Evolutionary conservation across 805 yeast species (phyloP), one percentile per base, ranked within the genome.

Genomic region (Scheffersomyces lignosus): DNA sequence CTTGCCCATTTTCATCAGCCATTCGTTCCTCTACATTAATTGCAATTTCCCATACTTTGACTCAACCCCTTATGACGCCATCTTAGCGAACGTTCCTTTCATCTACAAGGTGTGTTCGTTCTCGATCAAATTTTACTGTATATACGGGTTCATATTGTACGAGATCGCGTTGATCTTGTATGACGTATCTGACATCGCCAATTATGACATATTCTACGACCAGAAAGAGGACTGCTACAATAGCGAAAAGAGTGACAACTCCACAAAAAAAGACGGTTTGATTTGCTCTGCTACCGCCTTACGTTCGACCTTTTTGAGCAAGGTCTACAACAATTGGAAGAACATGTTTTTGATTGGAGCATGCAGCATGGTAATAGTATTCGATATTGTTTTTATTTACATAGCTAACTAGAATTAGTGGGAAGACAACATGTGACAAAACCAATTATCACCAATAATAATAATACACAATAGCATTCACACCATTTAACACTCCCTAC

Each of bases 1-100:
- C 35, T 47, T 65, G 31, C 69, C 70, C 1, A 48, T 64, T 8
- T 51, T 65, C 43, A 56, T 66, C 25, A 56, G 64, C 23, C 63
- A 58, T 41, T 62, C 69, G 15, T 64, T 62, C 41, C 37, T 58
- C n/a, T 47, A 47, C 15, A 47, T 62, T 7, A 57, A 54, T 29
- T 34, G 48, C 35, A 40, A 43, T 23, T 52, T 55, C 44, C 52
- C 52, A 4, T 43, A 48, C 25, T 25, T 36, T 35, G 33, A 29
- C 15, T 15, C 29, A 4, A 31, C 10, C 18, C n/a, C n/a, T n/a
- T n/a, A n/a, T n/a, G n/a, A n/a, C n/a, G n/a, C n/a, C n/a, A n/a
- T n/a, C n/a, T 14, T 5, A 4, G 13, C 13, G 4, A 20, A 23
- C 20, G 22, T 45, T 3, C 27, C 49, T 9, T 8, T 36, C n/a